Conservation (phyloP, 768 basidiomycete genomes). For the Leccinum arenicola region DNA sequence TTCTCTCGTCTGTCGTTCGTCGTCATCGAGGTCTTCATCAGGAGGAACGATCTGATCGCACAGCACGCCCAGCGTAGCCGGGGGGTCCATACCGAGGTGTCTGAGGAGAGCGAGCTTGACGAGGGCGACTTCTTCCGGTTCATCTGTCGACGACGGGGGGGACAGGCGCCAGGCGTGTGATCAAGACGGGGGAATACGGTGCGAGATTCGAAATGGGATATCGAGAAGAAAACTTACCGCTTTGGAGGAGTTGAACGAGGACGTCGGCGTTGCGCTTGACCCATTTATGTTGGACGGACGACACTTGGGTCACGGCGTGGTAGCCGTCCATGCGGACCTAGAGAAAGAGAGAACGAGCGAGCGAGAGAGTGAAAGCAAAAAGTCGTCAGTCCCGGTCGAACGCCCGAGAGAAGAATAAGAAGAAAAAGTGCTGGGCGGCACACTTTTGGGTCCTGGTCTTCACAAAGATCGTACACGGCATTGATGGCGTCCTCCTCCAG, state of each 20-base stretch:
- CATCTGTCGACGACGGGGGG: conserved; percentile 42
- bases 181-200: conserved; percentile 15
- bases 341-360: background rate
- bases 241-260: conserved; percentile 70
- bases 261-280: conserved; percentile 74
- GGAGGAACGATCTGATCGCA: conserved; percentile 62
- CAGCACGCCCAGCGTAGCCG: conserved; percentile 59
- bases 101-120: conserved; percentile 58
- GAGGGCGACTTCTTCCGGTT: conserved; percentile 59
- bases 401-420: background rate
- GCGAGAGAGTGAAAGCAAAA: background rate
- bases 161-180: conserved; percentile 18
- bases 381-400: conserved; percentile 5
- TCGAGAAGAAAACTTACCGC: conserved; percentile 45
- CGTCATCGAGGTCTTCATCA: conserved; percentile 52
- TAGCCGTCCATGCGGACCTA: conserved; percentile 75
- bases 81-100: conserved; percentile 64
- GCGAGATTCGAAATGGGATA: background rate
- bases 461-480: conserved; percentile 76
- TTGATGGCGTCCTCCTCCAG: conserved; percentile 75
- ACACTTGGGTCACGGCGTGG: conserved; percentile 52
- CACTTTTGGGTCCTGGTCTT: conserved; percentile 59
- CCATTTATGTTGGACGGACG: conserved; percentile 50
- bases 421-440: conserved; percentile 10
- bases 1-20: conserved; percentile 55